Conservation (phyloP, 2,329 filamentous ascomycete genomes). For the Chrysoporthe puriensis region DNA sequence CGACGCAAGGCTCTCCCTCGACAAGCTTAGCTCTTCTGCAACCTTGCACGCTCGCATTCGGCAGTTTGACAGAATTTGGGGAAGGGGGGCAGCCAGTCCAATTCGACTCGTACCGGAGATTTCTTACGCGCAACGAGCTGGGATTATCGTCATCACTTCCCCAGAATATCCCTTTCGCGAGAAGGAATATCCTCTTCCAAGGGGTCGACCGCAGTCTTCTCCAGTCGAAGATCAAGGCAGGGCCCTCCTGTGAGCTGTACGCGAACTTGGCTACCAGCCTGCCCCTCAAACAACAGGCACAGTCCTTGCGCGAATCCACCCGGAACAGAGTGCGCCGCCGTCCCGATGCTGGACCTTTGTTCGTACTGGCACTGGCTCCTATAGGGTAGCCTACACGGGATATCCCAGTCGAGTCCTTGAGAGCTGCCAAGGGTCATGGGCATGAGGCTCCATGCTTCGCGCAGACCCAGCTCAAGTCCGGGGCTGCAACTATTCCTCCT, state of each 20-base stretch:
- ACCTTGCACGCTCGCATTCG: slow-evolving; percentile 16
- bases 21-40: slow-evolving; percentile 18
- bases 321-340: slow-evolving; percentile 17
- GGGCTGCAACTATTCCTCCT: background rate
- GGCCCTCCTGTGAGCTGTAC: background rate
- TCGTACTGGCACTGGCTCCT: slow-evolving; percentile 16
- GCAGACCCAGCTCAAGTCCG: background rate
- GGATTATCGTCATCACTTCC: background rate
- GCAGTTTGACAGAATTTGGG: background rate
- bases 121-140: background rate
- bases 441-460: background rate
- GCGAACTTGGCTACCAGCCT: slow-evolving; percentile 12
- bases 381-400: background rate
- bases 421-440: background rate
- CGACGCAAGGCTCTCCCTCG: slow-evolving; percentile 17
- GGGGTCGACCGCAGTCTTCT: background rate
- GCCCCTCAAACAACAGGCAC: background rate
- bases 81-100: background rate
- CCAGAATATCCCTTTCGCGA: background rate
- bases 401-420: background rate
- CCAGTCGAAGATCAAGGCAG: slow-evolving; percentile 2
- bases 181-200: background rate
- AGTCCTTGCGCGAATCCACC: slow-evolving; percentile 18
- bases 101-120: background rate
- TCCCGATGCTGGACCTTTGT: slow-evolving; percentile 20